Evolutionary conservation across 2,329 filamentous ascomycete genomes (phyloP).

Genomic region (Neopestalotiopsis clavispora): DNA sequence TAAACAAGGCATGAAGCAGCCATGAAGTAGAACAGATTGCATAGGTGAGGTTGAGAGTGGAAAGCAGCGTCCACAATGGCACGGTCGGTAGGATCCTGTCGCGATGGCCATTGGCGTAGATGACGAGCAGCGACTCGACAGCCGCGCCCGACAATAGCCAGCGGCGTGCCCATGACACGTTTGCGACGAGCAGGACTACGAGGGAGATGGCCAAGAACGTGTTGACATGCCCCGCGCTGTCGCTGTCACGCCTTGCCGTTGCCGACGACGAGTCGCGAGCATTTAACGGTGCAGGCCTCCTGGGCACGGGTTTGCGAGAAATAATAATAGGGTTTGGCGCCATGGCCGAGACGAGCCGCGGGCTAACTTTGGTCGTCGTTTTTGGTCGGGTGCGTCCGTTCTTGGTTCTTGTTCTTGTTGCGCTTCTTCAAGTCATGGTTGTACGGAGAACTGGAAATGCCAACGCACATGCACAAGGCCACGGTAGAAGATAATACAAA

Average conservation of each 20-base stretch:
- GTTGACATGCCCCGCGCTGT: background rate
- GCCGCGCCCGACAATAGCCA: slow-evolving; percentile 13
- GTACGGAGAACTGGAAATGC: no score
- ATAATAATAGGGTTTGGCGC: slow-evolving; percentile 16
- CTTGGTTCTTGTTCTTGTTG: no score
- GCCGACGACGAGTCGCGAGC: background rate
- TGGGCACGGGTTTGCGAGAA: slow-evolving; percentile 20
- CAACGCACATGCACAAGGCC: no score
- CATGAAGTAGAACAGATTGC: slow-evolving; percentile 54
- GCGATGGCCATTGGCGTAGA: slow-evolving; percentile 35
- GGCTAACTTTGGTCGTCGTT: background rate
- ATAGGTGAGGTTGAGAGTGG: slow-evolving; percentile 51
- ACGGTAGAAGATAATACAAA: no score
- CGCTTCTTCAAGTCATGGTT: no score
- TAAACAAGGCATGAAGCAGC: slow-evolving; percentile 52
- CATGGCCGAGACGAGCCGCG: background rate
- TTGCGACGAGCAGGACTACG: slow-evolving; percentile 4
- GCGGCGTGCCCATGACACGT: slow-evolving; percentile 12
- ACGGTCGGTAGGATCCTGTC: slow-evolving; percentile 46
- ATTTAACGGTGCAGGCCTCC: background rate
- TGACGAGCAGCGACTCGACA: slow-evolving; percentile 30
- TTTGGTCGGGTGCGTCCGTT: background rate
- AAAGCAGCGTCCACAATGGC: slow-evolving; percentile 51
- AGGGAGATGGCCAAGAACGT: background rate
- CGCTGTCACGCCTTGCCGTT: background rate